Percentiles rank a stretch among this genome's conserved stretches.
Conservation (phyloP, 768 basidiomycete genomes). For the Harrya chromipes region DNA sequence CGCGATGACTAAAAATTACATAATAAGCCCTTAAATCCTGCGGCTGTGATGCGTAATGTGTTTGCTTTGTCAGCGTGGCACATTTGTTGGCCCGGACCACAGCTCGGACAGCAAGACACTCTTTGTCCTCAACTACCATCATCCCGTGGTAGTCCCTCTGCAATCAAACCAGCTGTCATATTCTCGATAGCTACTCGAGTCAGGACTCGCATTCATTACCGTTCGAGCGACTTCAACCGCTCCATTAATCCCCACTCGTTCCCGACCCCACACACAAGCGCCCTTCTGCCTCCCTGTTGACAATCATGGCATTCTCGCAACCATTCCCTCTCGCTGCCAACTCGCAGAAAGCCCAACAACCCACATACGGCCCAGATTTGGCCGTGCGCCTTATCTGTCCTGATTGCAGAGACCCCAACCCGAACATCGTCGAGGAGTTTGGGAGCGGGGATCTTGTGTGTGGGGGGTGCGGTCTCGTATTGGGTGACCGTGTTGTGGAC, state of each 20-base stretch:
- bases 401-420: conserved; percentile 91
- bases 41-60: conserved; percentile 1
- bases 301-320: conserved; percentile 63
- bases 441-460: conserved; percentile 97
- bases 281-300: neutral
- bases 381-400: conserved; percentile 91
- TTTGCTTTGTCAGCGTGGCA: conserved; percentile 24
- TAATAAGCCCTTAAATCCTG: neutral
- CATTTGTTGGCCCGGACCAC: conserved; percentile 19
- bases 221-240: conserved; percentile 14
- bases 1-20: conserved; percentile 1
- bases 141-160: conserved; percentile 15
- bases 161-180: conserved; percentile 6
- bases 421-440: conserved; percentile 96
- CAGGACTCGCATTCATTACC: conserved; percentile 27
- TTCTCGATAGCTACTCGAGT: conserved; percentile 18
- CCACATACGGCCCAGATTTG: conserved; percentile 75
- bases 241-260: conserved; percentile 15
- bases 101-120: conserved; percentile 1
- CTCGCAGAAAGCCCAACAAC: conserved; percentile 49
- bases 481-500: conserved; percentile 96
- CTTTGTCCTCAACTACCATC: conserved; percentile 24
- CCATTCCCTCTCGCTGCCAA: conserved; percentile 73
- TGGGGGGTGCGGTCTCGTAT: conserved; percentile 87
- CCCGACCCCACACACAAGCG: conserved; percentile 17